Percentiles rank a stretch among this genome's conserved stretches.
These are phyloP conservation scores for Russula olivacea DNA, from an alignment of 768 basidiomycete species.

Conservation along the genomic window DNA sequence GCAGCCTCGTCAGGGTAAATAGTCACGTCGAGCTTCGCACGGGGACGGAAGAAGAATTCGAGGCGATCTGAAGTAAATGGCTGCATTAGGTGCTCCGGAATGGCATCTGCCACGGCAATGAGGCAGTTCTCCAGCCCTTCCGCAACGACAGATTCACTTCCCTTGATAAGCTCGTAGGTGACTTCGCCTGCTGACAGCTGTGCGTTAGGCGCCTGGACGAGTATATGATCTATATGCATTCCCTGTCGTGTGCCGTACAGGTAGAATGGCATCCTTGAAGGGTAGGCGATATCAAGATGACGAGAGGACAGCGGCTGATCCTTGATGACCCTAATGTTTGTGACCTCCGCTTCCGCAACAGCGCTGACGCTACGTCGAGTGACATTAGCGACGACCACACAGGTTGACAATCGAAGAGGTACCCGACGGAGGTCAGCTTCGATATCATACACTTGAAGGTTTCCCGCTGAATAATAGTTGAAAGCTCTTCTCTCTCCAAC, in stretches of 20 bases:
- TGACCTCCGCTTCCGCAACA: constrained; percentile 21
- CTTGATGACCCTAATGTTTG: constrained; percentile 32
- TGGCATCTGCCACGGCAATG: constrained; percentile 20
- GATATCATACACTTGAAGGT: constrained; percentile 13
- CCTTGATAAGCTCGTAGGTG: constrained; percentile 14
- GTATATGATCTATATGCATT: constrained; percentile 35
- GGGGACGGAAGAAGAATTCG: constrained; percentile 16
- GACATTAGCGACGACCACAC: neutral
- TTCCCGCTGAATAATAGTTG: constrained; percentile 12
- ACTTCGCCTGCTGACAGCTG: constrained; percentile 26
- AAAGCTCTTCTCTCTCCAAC: constrained; percentile 19
- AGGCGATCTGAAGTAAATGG: constrained; percentile 15
- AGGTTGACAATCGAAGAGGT: neutral
- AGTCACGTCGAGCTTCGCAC: constrained; percentile 16
- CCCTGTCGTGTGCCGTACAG: constrained; percentile 34
- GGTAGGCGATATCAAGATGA: constrained; percentile 32
- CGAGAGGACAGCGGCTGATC: constrained; percentile 30
- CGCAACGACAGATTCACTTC: constrained; percentile 5
- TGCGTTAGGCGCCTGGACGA: constrained; percentile 26
- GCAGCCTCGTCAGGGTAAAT: constrained; percentile 20
- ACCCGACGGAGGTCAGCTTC: constrained; percentile 21
- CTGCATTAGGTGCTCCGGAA: constrained; percentile 26
- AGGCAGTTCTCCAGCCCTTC: constrained; percentile 22
- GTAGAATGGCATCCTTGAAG: constrained; percentile 36
- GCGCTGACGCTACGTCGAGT: constrained; percentile 12